Percentiles rank a stretch among this genome's conserved stretches.
These are phyloP conservation scores for Acanthamoeba culbertsoni DNA, from an alignment of 208 protist genomes.

Conservation along the genomic window DNA sequence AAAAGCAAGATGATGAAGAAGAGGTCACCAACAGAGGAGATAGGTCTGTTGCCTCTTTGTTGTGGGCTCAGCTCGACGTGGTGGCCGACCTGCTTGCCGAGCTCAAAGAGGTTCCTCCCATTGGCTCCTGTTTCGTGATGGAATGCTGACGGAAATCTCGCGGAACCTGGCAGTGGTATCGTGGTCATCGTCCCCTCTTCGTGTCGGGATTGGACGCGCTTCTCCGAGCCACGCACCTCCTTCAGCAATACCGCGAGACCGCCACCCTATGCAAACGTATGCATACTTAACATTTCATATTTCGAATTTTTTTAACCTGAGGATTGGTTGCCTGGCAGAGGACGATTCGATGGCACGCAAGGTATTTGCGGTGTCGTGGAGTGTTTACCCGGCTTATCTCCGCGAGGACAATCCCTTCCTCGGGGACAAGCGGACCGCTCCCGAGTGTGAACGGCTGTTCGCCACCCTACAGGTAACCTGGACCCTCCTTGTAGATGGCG, in stretches of 20 bases:
- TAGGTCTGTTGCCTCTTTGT: background rate
- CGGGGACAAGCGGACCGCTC: background rate
- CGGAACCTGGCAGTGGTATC: background rate
- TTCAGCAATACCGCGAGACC: background rate
- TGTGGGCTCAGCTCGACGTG: background rate
- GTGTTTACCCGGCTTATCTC: background rate
- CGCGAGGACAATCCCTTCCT: background rate
- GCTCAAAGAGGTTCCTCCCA: background rate
- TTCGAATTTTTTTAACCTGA: background rate
- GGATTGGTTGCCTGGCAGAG: background rate
- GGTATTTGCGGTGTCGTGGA: constrained; percentile 4
- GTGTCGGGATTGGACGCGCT: background rate
- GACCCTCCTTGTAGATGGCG: background rate
- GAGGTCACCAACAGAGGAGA: too few relatives aligned
- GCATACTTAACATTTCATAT: background rate
- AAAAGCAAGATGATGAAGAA: background rate
- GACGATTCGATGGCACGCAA: background rate
- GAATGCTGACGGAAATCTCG: background rate
- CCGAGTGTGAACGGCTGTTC: background rate
- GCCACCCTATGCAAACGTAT: background rate
- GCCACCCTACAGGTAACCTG: background rate
- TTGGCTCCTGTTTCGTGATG: background rate
- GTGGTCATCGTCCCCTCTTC: background rate
- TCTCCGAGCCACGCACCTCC: background rate
- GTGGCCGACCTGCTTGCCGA: background rate